Evolutionary conservation across 352 stramenopile genomes (phyloP).

Genomic region (Phytophthora constricta): DNA sequence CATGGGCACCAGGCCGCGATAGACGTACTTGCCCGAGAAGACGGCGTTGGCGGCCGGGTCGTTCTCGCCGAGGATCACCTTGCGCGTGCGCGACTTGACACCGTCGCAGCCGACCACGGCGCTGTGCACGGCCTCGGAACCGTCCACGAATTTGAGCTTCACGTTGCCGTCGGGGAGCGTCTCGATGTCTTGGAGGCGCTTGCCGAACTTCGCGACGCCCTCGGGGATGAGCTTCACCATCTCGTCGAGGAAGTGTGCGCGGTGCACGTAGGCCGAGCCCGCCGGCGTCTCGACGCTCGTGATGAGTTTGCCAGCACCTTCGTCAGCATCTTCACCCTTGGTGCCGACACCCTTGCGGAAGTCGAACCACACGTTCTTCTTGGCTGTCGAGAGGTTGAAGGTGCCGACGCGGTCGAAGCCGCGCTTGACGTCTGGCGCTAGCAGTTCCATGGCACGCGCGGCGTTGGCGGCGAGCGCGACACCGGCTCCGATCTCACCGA

Average conservation of each 20-base stretch:
- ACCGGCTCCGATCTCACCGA: constrained; percentile 41
- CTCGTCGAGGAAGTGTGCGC: constrained; percentile 41
- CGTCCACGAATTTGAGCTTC: constrained; percentile 40
- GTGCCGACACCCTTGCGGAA: constrained; percentile 41
- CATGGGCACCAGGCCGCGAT: constrained; percentile 42
- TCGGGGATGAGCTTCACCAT: constrained; percentile 39
- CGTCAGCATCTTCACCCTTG: constrained; percentile 24
- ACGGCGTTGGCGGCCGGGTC: constrained; percentile 34
- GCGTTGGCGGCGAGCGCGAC: constrained; percentile 36
- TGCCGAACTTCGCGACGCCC: constrained; percentile 36
- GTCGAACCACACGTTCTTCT: constrained; percentile 49
- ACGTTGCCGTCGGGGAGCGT: constrained; percentile 38
- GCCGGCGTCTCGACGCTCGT: constrained; percentile 39
- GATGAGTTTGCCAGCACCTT: constrained; percentile 31
- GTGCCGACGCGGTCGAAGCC: constrained; percentile 44
- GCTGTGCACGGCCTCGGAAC: constrained; percentile 40
- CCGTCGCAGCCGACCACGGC: constrained; percentile 39
- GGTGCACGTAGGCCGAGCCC: constrained; percentile 42
- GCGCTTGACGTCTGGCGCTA: constrained; percentile 36
- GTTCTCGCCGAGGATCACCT: constrained; percentile 35
- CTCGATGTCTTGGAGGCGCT: constrained; percentile 40
- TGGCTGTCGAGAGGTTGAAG: constrained; percentile 38
- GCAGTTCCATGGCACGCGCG: constrained; percentile 35
- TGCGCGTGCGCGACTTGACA: constrained; percentile 41
- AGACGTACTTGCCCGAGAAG: constrained; percentile 46